Evolutionary conservation across 768 basidiomycete genomes (phyloP).

Genomic region (Mycena haematopus): DNA sequence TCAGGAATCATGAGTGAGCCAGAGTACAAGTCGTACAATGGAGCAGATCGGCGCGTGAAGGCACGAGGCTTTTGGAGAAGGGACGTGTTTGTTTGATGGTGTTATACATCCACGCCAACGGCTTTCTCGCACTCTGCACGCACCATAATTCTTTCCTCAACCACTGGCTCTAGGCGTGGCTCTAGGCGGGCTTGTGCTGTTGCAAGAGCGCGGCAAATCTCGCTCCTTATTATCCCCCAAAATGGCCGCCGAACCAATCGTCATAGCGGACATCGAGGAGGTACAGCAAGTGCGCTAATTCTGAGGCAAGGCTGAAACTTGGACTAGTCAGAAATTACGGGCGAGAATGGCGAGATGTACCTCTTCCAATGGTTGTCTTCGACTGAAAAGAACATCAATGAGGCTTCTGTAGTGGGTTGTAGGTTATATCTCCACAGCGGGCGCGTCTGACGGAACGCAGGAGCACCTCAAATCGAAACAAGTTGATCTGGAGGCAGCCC

Average conservation of each 20-base stretch:
- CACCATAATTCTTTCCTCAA: too few species aligned
- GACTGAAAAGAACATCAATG: constrained; percentile 62
- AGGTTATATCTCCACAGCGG: not conserved
- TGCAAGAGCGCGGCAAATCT: not conserved
- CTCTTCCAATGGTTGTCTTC: constrained; percentile 84
- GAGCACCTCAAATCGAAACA: constrained; percentile 72
- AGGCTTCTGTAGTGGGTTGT: constrained; percentile 51
- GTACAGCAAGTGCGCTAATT: constrained; percentile 22
- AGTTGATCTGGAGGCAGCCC: constrained; percentile 62
- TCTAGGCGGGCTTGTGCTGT: too few species aligned
- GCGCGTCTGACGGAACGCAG: constrained; percentile 45
- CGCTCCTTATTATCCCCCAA: not conserved
- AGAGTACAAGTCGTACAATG: too few species aligned
- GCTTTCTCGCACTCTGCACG: too few species aligned
- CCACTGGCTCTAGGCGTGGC: too few species aligned
- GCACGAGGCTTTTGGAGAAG: too few species aligned
- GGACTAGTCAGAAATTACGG: constrained; percentile 65
- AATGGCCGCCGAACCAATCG: constrained; percentile 20
- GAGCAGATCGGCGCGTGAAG: too few species aligned
- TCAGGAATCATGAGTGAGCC: too few species aligned
- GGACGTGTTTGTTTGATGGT: too few species aligned
- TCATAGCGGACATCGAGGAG: constrained; percentile 40
- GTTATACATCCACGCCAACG: too few species aligned
- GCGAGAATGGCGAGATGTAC: constrained; percentile 83
- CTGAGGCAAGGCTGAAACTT: constrained; percentile 12